Evolutionary conservation across 345 rosid genomes (phyloP), one percentile per base, ranked within the genome.

Genomic region (Salix arbutifolia): DNA sequence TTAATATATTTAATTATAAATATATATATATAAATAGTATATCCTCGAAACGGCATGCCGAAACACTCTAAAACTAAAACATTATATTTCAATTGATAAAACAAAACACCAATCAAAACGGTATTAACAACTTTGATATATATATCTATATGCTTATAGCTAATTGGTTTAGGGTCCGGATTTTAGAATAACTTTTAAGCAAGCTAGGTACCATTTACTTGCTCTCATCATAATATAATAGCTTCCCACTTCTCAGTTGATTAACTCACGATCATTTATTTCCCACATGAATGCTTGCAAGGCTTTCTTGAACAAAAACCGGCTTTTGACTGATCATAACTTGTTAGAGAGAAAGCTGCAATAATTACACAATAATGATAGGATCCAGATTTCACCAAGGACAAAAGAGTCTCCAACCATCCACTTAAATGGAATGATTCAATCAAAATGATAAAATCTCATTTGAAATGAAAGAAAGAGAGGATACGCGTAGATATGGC

Each of bases 321-420:
- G 68, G 68, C 25, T 46, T 52, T 52, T 7, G 25, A 52, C 11
- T 52, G 11, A 28, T 28, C 30, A 28, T 28, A 28, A 2, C 25
- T 53, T 9, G 2, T 28, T 62, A 42, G 62, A 61, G 44, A 62
- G 25, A 40, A 13, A 35, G 21, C 5, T 23, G 69, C 42, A 74
- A 82, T 84, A 77, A 84, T 80, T 30, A 82, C 82, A 77, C 71
- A 84, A 86, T 84, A 75, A 84, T 78, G 53, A 65, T 10, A 26
- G 2, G 42, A 4, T 42, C n/a, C 14, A 33, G 8, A 46, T 58
- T 25, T 12, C 67, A 53, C 5, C 33, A 9, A 65, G 52, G 78
- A 78, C 80, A 76, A 18, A 75, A 31, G 35, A 33, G 65, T 35
- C 8, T 21, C 33, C 30, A 4, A 0, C 72, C 26, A n/a, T 37